A percentile compares a stretch with the other conserved stretches of the same genome.
These are phyloP conservation scores for Pichia eremophila DNA, from an alignment of 805 yeast species.

Conservation along the genomic window DNA sequence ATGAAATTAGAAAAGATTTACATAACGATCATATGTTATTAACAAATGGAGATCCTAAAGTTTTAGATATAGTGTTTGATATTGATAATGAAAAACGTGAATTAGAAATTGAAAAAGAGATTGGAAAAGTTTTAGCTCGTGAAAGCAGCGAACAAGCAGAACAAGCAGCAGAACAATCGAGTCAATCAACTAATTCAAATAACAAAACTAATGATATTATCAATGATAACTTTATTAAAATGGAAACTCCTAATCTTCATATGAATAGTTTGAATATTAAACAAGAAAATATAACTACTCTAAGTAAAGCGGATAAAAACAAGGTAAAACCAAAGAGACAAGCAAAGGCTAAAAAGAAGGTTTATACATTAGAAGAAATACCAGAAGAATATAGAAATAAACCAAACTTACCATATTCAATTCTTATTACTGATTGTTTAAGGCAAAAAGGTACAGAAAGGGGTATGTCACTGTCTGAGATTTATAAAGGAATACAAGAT, in stretches of 20 bases:
- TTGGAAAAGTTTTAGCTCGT: slow-evolving; percentile 15
- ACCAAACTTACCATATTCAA: slow-evolving; percentile 75
- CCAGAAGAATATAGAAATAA: slow-evolving; percentile 81
- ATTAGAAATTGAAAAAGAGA: slow-evolving; percentile 10
- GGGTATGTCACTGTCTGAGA: slow-evolving; percentile 78
- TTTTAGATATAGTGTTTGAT: slow-evolving; percentile 1
- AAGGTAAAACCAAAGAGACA: slow-evolving; percentile 32
- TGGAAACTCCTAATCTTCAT: background rate
- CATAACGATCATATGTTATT: slow-evolving; percentile 1
- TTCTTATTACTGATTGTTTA: slow-evolving; percentile 70
- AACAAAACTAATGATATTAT: background rate
- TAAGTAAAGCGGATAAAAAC: background rate
- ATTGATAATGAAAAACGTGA: slow-evolving; percentile 4
- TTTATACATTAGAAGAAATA: slow-evolving; percentile 72
- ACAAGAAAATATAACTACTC: background rate
- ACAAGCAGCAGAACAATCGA: slow-evolving; percentile 9
- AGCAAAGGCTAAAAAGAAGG: slow-evolving; percentile 48
- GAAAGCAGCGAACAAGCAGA: slow-evolving; percentile 18
- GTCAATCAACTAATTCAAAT: background rate
- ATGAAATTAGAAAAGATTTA: slow-evolving; percentile 5
- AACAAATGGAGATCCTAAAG: background rate
- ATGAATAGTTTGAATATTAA: background rate
- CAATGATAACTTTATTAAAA: background rate
- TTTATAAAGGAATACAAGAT: slow-evolving; percentile 78
- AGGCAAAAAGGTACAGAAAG: slow-evolving; percentile 54